These are phyloP conservation scores for Carallia brachiata DNA, from an alignment of 345 rosid genomes.

Conservation along the genomic window DNA sequence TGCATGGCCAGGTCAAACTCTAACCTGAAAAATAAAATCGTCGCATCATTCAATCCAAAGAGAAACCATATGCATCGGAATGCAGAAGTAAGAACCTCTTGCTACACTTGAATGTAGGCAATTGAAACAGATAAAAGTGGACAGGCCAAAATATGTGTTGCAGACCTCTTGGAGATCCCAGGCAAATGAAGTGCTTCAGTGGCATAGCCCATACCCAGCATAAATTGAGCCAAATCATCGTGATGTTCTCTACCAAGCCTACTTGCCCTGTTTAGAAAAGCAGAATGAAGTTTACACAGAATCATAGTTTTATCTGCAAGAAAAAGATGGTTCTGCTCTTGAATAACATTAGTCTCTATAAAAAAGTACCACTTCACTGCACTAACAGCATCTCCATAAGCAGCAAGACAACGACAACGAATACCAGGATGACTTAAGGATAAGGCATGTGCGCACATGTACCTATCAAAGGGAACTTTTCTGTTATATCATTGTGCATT, in stretches of 20 bases:
- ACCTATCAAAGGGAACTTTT: slow-evolving; percentile 44
- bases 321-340: no score
- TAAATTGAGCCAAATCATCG: slow-evolving; percentile 95
- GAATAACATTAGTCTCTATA: neutral
- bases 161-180: slow-evolving; percentile 96
- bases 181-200: slow-evolving; percentile 99
- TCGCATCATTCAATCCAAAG: neutral
- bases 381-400: slow-evolving; percentile 96
- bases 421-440: slow-evolving; percentile 97
- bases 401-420: slow-evolving; percentile 96
- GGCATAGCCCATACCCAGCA: slow-evolving; percentile 99
- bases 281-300: slow-evolving; percentile 12
- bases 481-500: neutral
- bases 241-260: slow-evolving; percentile 99
- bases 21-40: slow-evolving; percentile 46
- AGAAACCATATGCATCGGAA: slow-evolving; percentile 7
- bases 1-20: slow-evolving; percentile 99
- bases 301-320: neutral
- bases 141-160: neutral
- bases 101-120: neutral
- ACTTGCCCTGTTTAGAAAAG: slow-evolving; percentile 74
- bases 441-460: slow-evolving; percentile 96
- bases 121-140: no score
- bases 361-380: slow-evolving; percentile 88
- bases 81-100: slow-evolving; percentile 1